Percentiles rank a stretch among this genome's conserved stretches.
phyloP scores from a whole-genome alignment of 495 filamentous ascomycete species.

The Aspergillus kassunensis region DNA sequence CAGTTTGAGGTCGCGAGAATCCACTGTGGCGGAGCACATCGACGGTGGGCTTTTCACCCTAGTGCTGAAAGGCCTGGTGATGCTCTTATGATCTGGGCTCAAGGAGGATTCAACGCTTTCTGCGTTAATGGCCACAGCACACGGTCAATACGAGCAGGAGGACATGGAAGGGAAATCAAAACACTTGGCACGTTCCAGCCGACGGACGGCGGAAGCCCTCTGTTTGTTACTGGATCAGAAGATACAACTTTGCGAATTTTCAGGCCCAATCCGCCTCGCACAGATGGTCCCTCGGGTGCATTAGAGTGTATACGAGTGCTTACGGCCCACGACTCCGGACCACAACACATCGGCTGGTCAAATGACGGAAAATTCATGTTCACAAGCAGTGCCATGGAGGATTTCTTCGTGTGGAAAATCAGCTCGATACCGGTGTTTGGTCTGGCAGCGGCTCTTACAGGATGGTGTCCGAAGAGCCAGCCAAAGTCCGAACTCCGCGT shows the following conservation, averaged over 20 bases:
- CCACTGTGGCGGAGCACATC: conserved; percentile 78
- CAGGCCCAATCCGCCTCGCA: conserved; percentile 15
- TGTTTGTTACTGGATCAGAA: conserved; percentile 80
- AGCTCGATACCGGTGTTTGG: conserved; percentile 48
- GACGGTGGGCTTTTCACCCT: conserved; percentile 59
- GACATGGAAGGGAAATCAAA: conserved; percentile 88
- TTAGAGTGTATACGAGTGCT: conserved; percentile 60
- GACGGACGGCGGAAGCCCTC: conserved; percentile 13
- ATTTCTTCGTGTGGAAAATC: conserved; percentile 82
- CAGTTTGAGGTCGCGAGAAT: conserved; percentile 63
- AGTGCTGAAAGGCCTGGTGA: conserved; percentile 20
- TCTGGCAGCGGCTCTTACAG: conserved; percentile 60
- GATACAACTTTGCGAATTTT: conserved; percentile 77
- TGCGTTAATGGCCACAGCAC: conserved; percentile 47
- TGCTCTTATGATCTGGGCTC: conserved; percentile 51
- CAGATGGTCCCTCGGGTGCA: conserved; percentile 22
- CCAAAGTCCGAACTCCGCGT: conserved; percentile 70
- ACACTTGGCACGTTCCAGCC: conserved; percentile 52
- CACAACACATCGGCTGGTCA: conserved; percentile 79
- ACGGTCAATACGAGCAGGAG: conserved; percentile 57
- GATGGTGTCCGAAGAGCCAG: conserved; percentile 54
- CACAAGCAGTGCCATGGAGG: conserved; percentile 80
- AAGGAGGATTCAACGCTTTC: conserved; percentile 38
- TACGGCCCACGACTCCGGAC: conserved; percentile 72
- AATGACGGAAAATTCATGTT: conserved; percentile 62